Evolutionary conservation across 768 basidiomycete genomes (phyloP).

Genomic region (Leccinum aurantiacum): DNA sequence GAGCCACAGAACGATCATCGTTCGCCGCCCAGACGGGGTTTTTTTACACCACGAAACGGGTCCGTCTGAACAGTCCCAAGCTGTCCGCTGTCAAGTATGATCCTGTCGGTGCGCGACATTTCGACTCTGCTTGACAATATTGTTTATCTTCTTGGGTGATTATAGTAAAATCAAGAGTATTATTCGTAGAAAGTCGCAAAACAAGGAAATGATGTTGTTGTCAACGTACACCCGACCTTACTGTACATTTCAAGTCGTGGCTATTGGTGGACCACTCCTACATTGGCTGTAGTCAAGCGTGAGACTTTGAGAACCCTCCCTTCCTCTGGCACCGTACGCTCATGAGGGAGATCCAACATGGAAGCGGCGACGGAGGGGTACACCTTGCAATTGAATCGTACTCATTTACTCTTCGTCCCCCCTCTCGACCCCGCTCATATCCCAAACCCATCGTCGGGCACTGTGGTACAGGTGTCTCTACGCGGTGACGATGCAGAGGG

Average conservation of each 20-base stretch:
- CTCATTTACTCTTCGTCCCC: conserved; percentile 28
- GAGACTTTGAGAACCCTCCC: background rate
- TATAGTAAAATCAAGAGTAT: conserved; percentile 65
- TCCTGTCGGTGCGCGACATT: conserved; percentile 61
- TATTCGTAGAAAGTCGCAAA: conserved; percentile 81
- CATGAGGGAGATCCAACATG: background rate
- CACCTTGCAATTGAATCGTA: conserved; percentile 21
- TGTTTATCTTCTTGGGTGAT: conserved; percentile 1
- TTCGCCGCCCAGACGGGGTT: conserved; percentile 90
- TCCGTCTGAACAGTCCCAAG: conserved; percentile 66
- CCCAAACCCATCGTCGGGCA: conserved; percentile 9
- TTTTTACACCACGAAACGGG: conserved; percentile 83
- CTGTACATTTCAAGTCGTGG: background rate
- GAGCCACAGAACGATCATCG: conserved; percentile 67
- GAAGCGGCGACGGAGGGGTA: conserved; percentile 4
- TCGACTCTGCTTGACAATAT: background rate
- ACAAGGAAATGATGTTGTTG: conserved; percentile 50
- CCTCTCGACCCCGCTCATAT: background rate
- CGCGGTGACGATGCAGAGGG: conserved; percentile 14
- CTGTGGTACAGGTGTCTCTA: conserved; percentile 28
- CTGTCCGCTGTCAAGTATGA: conserved; percentile 93
- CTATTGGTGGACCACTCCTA: background rate
- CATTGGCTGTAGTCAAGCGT: background rate
- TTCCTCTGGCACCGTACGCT: background rate
- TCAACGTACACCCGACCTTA: background rate